A percentile compares a stretch with the other conserved stretches of the same genome.
These are phyloP conservation scores for Hypoxylon sp. DNA, from an alignment of 2,329 filamentous ascomycete species.

Conservation along the genomic window DNA sequence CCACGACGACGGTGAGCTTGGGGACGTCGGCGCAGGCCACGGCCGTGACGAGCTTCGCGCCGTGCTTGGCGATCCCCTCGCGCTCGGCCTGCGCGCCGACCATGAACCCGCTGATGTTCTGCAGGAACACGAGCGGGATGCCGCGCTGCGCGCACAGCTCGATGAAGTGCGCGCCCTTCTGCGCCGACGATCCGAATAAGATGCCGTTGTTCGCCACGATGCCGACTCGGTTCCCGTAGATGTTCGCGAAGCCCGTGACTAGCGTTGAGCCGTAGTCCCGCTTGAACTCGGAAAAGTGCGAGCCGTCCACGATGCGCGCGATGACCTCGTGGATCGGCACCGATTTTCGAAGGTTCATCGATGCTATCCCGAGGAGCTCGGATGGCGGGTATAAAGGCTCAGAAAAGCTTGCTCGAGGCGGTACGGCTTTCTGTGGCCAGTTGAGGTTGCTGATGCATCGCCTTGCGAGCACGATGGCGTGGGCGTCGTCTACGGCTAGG, in stretches of 20 bases:
- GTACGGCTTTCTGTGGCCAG: conserved; percentile 68
- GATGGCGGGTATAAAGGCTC: conserved; percentile 82
- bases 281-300: conserved; percentile 93
- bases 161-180: conserved; percentile 97
- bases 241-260: conserved; percentile 88
- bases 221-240: conserved; percentile 89
- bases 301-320: conserved; percentile 89
- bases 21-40: conserved; percentile 94
- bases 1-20: conserved; percentile 97
- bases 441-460: conserved; percentile 89
- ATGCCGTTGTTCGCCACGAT: conserved; percentile 98
- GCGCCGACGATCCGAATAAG: conserved; percentile 84
- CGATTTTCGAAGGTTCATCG: conserved; percentile 86
- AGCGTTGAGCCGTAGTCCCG: conserved; percentile 87
- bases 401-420: conserved; percentile 59
- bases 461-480: conserved; percentile 85
- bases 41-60: conserved; percentile 94
- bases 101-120: conserved; percentile 99
- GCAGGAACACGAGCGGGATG: conserved; percentile 90
- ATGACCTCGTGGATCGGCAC: conserved; percentile 91
- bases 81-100: conserved; percentile 91
- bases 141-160: conserved; percentile 91
- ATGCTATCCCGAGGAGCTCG: conserved; percentile 88
- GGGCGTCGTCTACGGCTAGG: conserved; percentile 90
- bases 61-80: conserved; percentile 96